Base-by-base conservation (phyloP, 306 rosid genomes). In the Astragalus membranaceus region DNA sequence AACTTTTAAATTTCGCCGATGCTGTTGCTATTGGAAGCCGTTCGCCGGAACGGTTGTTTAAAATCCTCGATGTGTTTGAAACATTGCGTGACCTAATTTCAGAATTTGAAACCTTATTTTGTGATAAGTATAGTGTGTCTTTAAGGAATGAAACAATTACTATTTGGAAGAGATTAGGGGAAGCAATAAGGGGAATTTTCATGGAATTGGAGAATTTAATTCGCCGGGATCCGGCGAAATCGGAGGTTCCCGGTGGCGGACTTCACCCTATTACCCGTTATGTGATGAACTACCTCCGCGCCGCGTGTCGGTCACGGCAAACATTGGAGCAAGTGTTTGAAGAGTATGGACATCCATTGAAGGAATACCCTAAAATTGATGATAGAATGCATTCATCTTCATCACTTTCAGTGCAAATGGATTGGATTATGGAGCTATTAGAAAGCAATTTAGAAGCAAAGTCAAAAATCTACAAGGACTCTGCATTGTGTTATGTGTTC, bases 131-230 rank as follows among this genome's bases (percentile, higher is more conserved):
- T 78, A 87, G 95, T 15, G 62, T 83, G 73, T 76, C 81, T 3
- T 82, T 94, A 37, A 79, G 96, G 64, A 91, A 91, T 32, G 97
- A 94, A 69, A 91, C 91, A 0, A 50, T 86, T 12, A 85, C 96
- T 0, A 94, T 94, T 26, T 91, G 97, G 96, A 91, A 91, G 74
- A 84, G 97, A 29, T 67, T 91, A 30, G 97, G 97, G 39, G 96
- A 91, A 69, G 88, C 99, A 8, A 86, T 91, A 8, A 80, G 85
- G 35, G 96, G 97, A 0, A 88, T 91, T 77, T 91, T 94, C 73
- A 87, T 94, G 99, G 99, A 94, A 53, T 74, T 94, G 69, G 97
- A 94, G 85, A 94, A 94, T 85, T 69, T 91, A 67, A 94, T 94
- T 58, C 89, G 92, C 13, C 88, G 92, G 0, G 99, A 94, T 57